Percentiles rank a stretch among this genome's conserved stretches.
phyloP scores from a whole-genome alignment of 805 yeast genomes.

The Wickerhamiella slavikovae region DNA sequence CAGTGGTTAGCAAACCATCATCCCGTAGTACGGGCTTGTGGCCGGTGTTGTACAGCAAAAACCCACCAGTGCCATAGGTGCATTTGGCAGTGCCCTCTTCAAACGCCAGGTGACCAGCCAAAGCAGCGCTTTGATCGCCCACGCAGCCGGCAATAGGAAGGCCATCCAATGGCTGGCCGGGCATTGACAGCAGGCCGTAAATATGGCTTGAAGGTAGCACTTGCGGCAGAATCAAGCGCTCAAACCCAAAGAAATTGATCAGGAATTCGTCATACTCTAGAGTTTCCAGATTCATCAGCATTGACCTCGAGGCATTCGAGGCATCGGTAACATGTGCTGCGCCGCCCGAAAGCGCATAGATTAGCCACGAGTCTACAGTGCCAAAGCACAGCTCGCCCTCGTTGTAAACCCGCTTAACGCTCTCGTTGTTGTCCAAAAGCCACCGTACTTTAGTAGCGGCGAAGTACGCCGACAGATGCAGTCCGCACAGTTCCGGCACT shows the following conservation, averaged over 20 bases:
- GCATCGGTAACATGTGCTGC: conserved; percentile 62
- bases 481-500: conserved; percentile 50
- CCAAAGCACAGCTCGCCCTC: conserved; percentile 74
- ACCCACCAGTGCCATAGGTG: conserved; percentile 94
- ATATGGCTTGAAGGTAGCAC: conserved; percentile 60
- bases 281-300: conserved; percentile 66
- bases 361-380: conserved; percentile 86
- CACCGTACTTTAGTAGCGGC: conserved; percentile 79
- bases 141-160: conserved; percentile 75
- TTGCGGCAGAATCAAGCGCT: conserved; percentile 51
- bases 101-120: conserved; percentile 82
- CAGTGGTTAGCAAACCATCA: conserved; percentile 73
- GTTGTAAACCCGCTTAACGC: conserved; percentile 46
- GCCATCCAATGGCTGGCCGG: conserved; percentile 31
- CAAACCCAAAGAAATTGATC: conserved; percentile 63
- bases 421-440: conserved; percentile 63
- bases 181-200: conserved; percentile 52
- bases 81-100: conserved; percentile 75
- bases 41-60: conserved; percentile 77
- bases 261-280: conserved; percentile 56
- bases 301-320: conserved; percentile 81
- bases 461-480: conserved; percentile 79
- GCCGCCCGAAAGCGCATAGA: conserved; percentile 55
- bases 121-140: conserved; percentile 86
- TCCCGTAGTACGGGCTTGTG: conserved; percentile 42